Evolutionary conservation across 2,329 filamentous ascomycete genomes (phyloP).

Genomic region (Hirsutella rhossiliensis): DNA sequence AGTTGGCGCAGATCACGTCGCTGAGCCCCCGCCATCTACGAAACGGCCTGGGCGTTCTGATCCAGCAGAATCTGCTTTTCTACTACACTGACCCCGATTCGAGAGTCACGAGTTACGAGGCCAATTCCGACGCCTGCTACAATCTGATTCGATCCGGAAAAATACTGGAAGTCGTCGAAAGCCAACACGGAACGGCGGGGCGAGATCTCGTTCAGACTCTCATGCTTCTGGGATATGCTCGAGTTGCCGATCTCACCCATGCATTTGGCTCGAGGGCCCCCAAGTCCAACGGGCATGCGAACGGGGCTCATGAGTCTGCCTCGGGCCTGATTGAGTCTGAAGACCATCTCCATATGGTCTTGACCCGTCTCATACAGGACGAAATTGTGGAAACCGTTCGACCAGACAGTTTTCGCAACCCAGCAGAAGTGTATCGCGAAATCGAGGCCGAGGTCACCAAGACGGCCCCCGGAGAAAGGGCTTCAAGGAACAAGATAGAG

Average conservation of each 20-base stretch:
- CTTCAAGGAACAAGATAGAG: conserved; percentile 52
- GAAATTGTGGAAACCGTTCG: conserved; percentile 58
- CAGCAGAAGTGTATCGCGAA: conserved; percentile 46
- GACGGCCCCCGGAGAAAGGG: conserved; percentile 27
- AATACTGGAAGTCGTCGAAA: conserved; percentile 64
- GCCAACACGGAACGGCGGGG: conserved; percentile 62
- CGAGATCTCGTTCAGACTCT: conserved; percentile 64
- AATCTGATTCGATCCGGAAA: conserved; percentile 71
- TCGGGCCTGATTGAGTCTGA: conserved; percentile 29
- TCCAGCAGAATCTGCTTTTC: conserved; percentile 79
- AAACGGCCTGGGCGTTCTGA: conserved; percentile 69
- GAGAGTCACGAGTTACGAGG: conserved; percentile 65
- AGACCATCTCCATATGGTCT: conserved; percentile 34
- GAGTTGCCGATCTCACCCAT: conserved; percentile 55
- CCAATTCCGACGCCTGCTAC: conserved; percentile 71
- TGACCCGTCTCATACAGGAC: conserved; percentile 45
- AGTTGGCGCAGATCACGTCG: conserved; percentile 59
- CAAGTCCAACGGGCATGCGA: conserved; percentile 21
- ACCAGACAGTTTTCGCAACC: conserved; percentile 43
- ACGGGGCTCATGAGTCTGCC: conserved; percentile 18
- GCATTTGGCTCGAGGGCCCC: conserved; percentile 37
- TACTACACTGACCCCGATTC: conserved; percentile 54
- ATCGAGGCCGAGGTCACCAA: conserved; percentile 52
- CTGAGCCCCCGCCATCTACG: conserved; percentile 65
- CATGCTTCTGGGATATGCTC: conserved; percentile 65